phyloP scores from a whole-genome alignment of 1,139 yeast genomes.

The Hanseniaspora uvarum region DNA sequence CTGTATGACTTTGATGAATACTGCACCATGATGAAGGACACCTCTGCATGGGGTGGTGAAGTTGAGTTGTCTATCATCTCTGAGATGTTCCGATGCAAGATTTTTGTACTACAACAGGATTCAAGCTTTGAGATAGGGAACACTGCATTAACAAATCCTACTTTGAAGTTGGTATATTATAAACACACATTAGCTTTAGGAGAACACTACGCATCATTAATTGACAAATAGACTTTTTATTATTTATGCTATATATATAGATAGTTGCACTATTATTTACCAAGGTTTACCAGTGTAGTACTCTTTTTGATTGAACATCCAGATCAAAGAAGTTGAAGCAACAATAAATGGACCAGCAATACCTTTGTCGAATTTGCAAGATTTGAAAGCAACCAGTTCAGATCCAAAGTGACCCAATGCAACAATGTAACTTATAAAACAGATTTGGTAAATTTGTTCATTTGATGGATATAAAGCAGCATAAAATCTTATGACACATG shows the following conservation, averaged over 20 bases:
- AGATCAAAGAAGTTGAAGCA: slow-evolving; percentile 44
- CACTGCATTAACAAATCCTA: slow-evolving; percentile 33
- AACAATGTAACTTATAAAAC: slow-evolving; percentile 70
- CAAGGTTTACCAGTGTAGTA: slow-evolving; percentile 36
- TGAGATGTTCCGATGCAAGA: slow-evolving; percentile 54
- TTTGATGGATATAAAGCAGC: slow-evolving; percentile 70
- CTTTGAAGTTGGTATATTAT: slow-evolving; percentile 65
- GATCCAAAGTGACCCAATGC: slow-evolving; percentile 76
- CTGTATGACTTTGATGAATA: slow-evolving; percentile 60
- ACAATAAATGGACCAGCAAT: slow-evolving; percentile 76
- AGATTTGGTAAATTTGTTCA: slow-evolving; percentile 63
- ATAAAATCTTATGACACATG: slow-evolving; percentile 73
- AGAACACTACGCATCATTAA: slow-evolving; percentile 84
- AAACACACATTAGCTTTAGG: slow-evolving; percentile 83
- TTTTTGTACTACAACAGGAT: slow-evolving; percentile 72
- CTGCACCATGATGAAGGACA: slow-evolving; percentile 52
- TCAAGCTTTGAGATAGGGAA: slow-evolving; percentile 40
- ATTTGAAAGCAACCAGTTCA: slow-evolving; percentile 72
- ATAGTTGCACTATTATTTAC: slow-evolving; percentile 10
- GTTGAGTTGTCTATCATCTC: slow-evolving; percentile 78
- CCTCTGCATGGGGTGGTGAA: slow-evolving; percentile 96
- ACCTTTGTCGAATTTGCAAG: slow-evolving; percentile 79
- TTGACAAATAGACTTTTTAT: slow-evolving; percentile 34
- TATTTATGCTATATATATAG: neutral
- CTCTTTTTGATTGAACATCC: slow-evolving; percentile 54